Conservation (phyloP, 805 yeast species). For the Phaffomyces antillensis region DNA sequence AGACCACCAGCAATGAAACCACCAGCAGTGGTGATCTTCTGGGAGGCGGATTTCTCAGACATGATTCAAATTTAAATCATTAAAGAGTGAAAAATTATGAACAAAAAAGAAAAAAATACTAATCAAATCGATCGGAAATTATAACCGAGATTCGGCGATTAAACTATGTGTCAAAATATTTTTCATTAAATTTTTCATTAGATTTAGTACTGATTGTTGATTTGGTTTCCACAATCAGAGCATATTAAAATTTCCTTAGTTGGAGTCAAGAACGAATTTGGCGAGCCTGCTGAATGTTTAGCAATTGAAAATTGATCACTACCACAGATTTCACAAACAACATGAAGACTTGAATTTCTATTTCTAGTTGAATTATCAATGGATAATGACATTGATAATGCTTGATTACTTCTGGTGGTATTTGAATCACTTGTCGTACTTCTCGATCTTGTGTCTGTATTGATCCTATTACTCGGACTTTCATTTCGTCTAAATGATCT, state of each 20-base stretch:
- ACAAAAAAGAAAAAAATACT: not conserved
- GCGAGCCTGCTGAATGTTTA: constrained; percentile 1
- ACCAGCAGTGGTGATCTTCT: constrained; percentile 56
- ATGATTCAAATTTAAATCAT: not conserved
- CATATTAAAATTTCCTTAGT: constrained; percentile 14
- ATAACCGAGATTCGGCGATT: too few species aligned
- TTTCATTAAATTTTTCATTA: not conserved
- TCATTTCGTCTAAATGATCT: constrained; percentile 3
- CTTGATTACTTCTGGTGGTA: not conserved
- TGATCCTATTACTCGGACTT: not conserved
- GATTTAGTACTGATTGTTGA: constrained; percentile 6
- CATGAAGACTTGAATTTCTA: not conserved
- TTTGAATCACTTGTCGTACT: constrained; percentile 12
- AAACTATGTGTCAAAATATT: too few species aligned
- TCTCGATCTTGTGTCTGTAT: not conserved
- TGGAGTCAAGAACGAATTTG: not conserved
- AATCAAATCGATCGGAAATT: not conserved
- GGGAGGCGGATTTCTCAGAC: constrained; percentile 37
- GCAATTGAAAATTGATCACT: constrained; percentile 20
- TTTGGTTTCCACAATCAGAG: constrained; percentile 23
- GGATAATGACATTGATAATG: not conserved
- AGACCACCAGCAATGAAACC: constrained; percentile 87
- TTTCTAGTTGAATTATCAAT: not conserved
- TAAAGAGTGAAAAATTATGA: not conserved
- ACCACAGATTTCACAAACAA: constrained; percentile 21